Conservation (phyloP, 2,329 filamentous ascomycete species). For the Cytospora piceicola region DNA sequence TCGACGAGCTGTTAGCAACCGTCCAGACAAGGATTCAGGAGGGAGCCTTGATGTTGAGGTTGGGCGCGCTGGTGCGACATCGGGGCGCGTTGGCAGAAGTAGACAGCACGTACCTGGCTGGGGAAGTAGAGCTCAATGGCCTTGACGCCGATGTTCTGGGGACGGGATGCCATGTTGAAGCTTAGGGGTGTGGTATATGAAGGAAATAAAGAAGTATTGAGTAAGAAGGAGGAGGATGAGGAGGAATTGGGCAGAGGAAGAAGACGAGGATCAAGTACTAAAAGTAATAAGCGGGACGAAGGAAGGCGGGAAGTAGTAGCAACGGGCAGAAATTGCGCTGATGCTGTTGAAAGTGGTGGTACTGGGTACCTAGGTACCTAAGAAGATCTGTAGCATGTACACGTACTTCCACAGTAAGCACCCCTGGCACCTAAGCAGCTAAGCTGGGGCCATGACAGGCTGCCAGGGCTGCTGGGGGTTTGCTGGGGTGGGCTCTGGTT, state of each 20-base stretch:
- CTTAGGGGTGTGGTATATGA: constrained; percentile 14
- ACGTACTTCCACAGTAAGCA: no score
- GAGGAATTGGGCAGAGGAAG: not conserved
- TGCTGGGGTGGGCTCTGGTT: constrained; percentile 13
- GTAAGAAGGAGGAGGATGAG: constrained; percentile 22
- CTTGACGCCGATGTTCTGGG: constrained; percentile 89
- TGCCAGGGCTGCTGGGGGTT: not conserved
- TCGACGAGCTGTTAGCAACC: constrained; percentile 19
- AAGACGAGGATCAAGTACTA: constrained; percentile 6
- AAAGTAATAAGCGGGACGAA: constrained; percentile 3
- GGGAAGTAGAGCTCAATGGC: constrained; percentile 91
- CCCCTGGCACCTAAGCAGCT: no score
- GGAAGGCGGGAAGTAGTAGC: constrained; percentile 16
- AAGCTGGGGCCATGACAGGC: no score
- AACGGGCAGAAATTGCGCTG: constrained; percentile 21
- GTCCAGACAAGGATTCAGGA: no score
- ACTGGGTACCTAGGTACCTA: not conserved
- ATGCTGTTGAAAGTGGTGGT: not conserved
- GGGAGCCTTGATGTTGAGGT: not conserved
- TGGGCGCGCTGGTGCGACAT: constrained; percentile 1
- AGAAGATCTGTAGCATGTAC: no score
- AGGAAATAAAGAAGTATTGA: constrained; percentile 1
- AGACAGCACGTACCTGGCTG: constrained; percentile 67
- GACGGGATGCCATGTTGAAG: constrained; percentile 69
- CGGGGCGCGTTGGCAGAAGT: not conserved